Conservation (phyloP, 768 basidiomycete species). For the Stropharia rugosoannulata region DNA sequence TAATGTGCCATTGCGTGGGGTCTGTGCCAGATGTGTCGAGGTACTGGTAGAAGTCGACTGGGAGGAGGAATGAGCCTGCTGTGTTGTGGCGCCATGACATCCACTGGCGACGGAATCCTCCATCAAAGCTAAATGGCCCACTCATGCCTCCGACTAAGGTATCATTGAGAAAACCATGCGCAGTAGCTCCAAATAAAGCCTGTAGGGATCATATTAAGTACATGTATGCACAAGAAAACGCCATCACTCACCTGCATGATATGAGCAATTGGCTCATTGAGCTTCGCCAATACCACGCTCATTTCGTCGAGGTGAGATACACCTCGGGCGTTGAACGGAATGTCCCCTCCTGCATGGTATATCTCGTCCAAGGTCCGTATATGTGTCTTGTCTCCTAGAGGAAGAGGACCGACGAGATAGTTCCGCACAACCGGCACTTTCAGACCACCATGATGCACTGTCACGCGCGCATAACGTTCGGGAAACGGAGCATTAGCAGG, state of each 20-base stretch:
- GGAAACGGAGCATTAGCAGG: slow-evolving; percentile 28
- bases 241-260: slow-evolving; percentile 38
- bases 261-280: slow-evolving; percentile 36
- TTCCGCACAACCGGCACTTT: slow-evolving; percentile 45
- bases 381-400: slow-evolving; percentile 36
- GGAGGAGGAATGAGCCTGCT: slow-evolving; percentile 53
- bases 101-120: slow-evolving; percentile 57
- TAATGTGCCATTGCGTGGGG: slow-evolving; percentile 45
- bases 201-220: slow-evolving; percentile 13
- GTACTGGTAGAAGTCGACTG: slow-evolving; percentile 56
- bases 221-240: not conserved
- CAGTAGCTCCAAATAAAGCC: slow-evolving; percentile 50
- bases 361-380: slow-evolving; percentile 47
- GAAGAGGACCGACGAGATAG: slow-evolving; percentile 60
- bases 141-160: slow-evolving; percentile 45
- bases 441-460: slow-evolving; percentile 47
- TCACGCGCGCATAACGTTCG: slow-evolving; percentile 44
- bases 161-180: slow-evolving; percentile 42
- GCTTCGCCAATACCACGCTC: slow-evolving; percentile 25
- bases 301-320: slow-evolving; percentile 29
- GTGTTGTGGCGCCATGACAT: slow-evolving; percentile 46
- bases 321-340: slow-evolving; percentile 55
- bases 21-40: slow-evolving; percentile 57
- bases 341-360: slow-evolving; percentile 44
- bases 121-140: slow-evolving; percentile 61